Base-by-base conservation (phyloP, 106 monocot species). In the Dendrobium nobile region DNA sequence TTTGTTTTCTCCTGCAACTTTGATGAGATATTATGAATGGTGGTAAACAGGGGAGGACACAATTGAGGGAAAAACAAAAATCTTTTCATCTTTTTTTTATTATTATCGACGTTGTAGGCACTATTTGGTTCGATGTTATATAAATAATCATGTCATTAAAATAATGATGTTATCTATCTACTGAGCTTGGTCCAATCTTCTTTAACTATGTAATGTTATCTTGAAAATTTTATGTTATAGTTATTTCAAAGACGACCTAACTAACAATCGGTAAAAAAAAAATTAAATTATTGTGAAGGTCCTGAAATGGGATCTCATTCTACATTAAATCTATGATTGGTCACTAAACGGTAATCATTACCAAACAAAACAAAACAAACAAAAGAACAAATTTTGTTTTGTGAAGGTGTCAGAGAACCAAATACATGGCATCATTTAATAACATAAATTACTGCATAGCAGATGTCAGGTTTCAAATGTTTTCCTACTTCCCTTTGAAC, bases 1-100 rank as follows among this genome's bases (percentile, higher is more conserved):
- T n/a, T 28, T 76, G 42, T 68, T 83, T 80, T 64, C 80, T 43
- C 70, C 85, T 75, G 11, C 41, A 76, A 76, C 56, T 88, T 18
- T 27, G 10, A 48, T 47, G n/a, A 27, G 27, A 27, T 3, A 75
- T 20, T n/a, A 22, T n/a, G 75, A 45, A 75, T 45, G 45, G 22
- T 45, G 8, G 43, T 13, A 2, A 76, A 26, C 3, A 48, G 47
- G 18, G 16, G 19, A 54, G 37, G 40, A 59, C 9, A 41, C 10
- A 41, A 40, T 16, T 4, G n/a, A 19, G 41, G 59, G 41, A 9
- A 61, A 22, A 22, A 22, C 0, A 22, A 51, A 13, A 51, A 13
- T 13, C 51, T 13, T 13, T 10, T 51, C 13, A 7, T 61, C 15
- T 58, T 15, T 9, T 18, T 4, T 2, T 20, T 16, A 19, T 13